Conservation (phyloP, 257 asterid genomes). For the Plectranthus barbatus region DNA sequence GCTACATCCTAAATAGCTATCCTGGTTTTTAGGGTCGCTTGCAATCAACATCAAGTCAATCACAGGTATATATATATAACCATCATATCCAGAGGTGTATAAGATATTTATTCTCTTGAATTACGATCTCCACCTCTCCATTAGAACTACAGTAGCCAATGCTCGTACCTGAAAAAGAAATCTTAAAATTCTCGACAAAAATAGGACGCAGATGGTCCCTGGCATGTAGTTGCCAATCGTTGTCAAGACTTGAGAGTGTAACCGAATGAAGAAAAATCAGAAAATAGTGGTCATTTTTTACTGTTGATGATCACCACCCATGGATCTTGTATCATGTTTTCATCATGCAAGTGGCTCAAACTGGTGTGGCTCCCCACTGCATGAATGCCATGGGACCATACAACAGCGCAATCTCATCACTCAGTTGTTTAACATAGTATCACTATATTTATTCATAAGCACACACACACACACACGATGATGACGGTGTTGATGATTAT, state of each 20-base stretch:
- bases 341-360: too few relatives aligned
- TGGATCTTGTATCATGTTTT: too few relatives aligned
- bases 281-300: constrained; percentile 8
- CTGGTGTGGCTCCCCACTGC: too few relatives aligned
- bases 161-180: not conserved
- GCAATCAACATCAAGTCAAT: not conserved
- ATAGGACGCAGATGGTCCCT: constrained; percentile 6
- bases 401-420: too few relatives aligned
- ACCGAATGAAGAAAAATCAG: not conserved
- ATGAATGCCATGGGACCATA: too few relatives aligned
- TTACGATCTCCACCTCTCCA: not conserved
- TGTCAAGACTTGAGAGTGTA: not conserved
- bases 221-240: constrained; percentile 15
- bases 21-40: not conserved
- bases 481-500: too few relatives aligned
- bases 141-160: not conserved
- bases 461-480: too few relatives aligned
- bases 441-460: too few relatives aligned
- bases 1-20: not conserved
- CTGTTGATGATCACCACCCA: not conserved
- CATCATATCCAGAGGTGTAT: not conserved
- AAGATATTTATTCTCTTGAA: not conserved
- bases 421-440: too few relatives aligned
- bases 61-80: constrained; percentile 3
- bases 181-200: not conserved